Conservation (phyloP, 495 filamentous ascomycete genomes). For the Aspergillus asperescens region DNA sequence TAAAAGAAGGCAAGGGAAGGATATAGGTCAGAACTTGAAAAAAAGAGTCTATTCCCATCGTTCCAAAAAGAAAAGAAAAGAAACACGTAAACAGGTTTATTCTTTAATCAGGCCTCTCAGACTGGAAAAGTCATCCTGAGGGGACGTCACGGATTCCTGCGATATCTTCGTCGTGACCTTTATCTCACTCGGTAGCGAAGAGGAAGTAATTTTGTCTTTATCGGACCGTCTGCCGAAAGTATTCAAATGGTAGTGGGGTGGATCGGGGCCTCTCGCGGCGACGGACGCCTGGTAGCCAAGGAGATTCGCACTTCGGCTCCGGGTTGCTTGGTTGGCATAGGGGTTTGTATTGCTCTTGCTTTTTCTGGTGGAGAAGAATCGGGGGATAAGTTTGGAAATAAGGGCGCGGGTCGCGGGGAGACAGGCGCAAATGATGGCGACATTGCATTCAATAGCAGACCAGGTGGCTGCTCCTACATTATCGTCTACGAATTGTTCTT, state of each 20-base stretch:
- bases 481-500: conserved; percentile 28
- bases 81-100: background rate
- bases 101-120: conserved; percentile 25
- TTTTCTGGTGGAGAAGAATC: conserved; percentile 32
- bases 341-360: conserved; percentile 22
- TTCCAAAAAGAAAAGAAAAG: background rate
- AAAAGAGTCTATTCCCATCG: too few species aligned
- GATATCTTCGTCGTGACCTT: conserved; percentile 33
- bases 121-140: conserved; percentile 23
- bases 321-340: conserved; percentile 6
- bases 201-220: conserved; percentile 3
- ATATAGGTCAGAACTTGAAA: too few species aligned
- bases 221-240: conserved; percentile 2
- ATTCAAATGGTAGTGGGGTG: conserved; percentile 22
- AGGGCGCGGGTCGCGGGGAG: conserved; percentile 52
- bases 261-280: conserved; percentile 11
- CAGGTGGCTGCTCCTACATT: conserved; percentile 52
- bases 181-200: conserved; percentile 11
- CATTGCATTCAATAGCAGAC: conserved; percentile 53
- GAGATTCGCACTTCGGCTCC: conserved; percentile 18
- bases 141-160: conserved; percentile 21
- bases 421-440: conserved; percentile 53
- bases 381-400: conserved; percentile 35
- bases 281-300: conserved; percentile 24
- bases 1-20: background rate